These are phyloP conservation scores for Backusella parvicylindrica DNA, from an alignment of 192 early-diverging fungal genomes.

Conservation along the genomic window DNA sequence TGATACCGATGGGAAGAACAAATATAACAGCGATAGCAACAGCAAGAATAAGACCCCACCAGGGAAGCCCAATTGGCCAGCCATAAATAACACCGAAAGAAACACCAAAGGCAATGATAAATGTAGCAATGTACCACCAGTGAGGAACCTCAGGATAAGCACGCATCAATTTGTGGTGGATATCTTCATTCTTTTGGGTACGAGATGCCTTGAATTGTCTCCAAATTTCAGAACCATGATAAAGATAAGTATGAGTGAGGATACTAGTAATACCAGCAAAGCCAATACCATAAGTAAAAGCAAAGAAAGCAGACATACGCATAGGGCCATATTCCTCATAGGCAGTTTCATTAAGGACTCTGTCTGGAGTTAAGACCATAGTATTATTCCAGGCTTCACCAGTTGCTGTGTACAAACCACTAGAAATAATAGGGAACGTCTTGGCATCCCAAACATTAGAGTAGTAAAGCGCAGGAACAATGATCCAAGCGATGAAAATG, in stretches of 20 bases:
- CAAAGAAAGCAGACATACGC: slow-evolving; percentile 46
- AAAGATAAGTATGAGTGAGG: slow-evolving; percentile 60
- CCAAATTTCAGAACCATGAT: slow-evolving; percentile 56
- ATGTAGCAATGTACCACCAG: slow-evolving; percentile 53
- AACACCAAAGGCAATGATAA: slow-evolving; percentile 40
- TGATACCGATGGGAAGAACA: slow-evolving; percentile 78
- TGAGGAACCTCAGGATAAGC: slow-evolving; percentile 69
- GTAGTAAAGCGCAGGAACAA: slow-evolving; percentile 49
- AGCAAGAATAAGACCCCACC: slow-evolving; percentile 72
- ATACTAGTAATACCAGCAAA: slow-evolving; percentile 54
- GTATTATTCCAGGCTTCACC: slow-evolving; percentile 36
- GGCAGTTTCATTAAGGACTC: slow-evolving; percentile 34
- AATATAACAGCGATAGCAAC: slow-evolving; percentile 59
- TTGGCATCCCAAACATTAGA: slow-evolving; percentile 46
- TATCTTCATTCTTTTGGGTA: slow-evolving; percentile 40
- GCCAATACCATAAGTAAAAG: slow-evolving; percentile 47
- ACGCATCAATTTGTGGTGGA: slow-evolving; percentile 70
- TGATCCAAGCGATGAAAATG: slow-evolving; percentile 48
- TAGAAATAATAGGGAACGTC: slow-evolving; percentile 40
- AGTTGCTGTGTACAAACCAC: slow-evolving; percentile 30
- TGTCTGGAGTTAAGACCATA: slow-evolving; percentile 31
- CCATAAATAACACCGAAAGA: slow-evolving; percentile 45
- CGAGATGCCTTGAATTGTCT: slow-evolving; percentile 37
- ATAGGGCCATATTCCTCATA: slow-evolving; percentile 48
- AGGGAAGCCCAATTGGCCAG: slow-evolving; percentile 65